phyloP scores from a whole-genome alignment of 2,329 filamentous ascomycete genomes.

The Calonectria fujianensis region DNA sequence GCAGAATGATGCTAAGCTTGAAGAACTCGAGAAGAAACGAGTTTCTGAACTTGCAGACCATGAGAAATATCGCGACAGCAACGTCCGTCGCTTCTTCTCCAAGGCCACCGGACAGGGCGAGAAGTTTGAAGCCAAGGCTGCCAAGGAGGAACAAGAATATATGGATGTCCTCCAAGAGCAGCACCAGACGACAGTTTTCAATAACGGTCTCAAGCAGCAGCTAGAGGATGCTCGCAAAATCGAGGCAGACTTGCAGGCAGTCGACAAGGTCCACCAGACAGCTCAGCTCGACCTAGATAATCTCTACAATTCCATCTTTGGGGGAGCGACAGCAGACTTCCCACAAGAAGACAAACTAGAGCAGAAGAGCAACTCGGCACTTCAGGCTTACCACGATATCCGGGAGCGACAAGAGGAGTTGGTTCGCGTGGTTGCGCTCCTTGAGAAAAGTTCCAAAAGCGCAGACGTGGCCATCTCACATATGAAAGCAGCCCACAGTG shows the following conservation, averaged over 20 bases:
- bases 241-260: neutral
- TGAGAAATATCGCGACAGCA: neutral
- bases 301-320: neutral
- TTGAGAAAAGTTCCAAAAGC: conserved; percentile 1
- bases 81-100: neutral
- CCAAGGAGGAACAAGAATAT: conserved; percentile 6
- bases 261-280: neutral
- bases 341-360: neutral
- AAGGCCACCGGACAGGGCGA: neutral
- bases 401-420: neutral
- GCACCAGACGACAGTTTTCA: neutral
- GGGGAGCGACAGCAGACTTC: neutral
- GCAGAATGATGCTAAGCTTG: neutral
- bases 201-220: neutral
- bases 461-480: neutral
- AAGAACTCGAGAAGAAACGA: neutral
- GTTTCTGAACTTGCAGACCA: neutral
- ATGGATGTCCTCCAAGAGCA: neutral
- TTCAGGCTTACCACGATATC: neutral
- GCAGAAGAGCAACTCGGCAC: neutral
- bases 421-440: neutral
- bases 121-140: neutral
- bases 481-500: neutral
- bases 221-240: neutral
- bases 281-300: neutral